Percentiles rank a stretch among this genome's conserved stretches.
Conservation (phyloP, 140 eudicot genomes). For the Anethum foeniculum region DNA sequence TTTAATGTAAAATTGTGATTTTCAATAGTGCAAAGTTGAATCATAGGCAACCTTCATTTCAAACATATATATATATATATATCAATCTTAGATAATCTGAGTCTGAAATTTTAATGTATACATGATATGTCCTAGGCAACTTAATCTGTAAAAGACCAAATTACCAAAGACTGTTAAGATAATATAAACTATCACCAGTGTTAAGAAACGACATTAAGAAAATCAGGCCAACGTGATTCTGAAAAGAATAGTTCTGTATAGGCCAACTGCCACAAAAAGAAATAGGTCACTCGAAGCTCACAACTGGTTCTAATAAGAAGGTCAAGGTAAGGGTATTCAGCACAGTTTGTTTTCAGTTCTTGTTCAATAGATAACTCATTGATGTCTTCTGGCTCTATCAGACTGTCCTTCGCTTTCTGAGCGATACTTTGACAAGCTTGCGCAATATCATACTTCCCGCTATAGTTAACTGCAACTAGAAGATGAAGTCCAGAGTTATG, state of each 20-base stretch:
- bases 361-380: constrained; percentile 35
- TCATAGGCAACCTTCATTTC: too few species aligned
- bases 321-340: constrained; percentile 46
- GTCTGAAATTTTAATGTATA: too few species aligned
- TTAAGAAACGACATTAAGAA: too few species aligned
- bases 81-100: too few species aligned
- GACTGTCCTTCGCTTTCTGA: constrained; percentile 47
- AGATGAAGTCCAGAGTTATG: constrained; percentile 44
- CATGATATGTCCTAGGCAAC: too few species aligned
- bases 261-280: constrained; percentile 74
- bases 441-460: constrained; percentile 49
- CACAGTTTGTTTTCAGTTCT: constrained; percentile 44
- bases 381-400: constrained; percentile 42
- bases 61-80: too few species aligned
- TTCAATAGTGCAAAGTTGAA: too few species aligned
- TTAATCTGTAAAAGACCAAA: too few species aligned
- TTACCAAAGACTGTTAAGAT: too few species aligned
- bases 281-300: constrained; percentile 58
- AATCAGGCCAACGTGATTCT: constrained; percentile 55
- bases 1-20: too few species aligned
- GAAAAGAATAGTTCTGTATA: constrained; percentile 55
- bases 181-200: too few species aligned
- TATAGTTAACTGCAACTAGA: constrained; percentile 53
- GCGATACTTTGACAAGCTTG: constrained; percentile 62
- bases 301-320: constrained; percentile 65